Conservation (phyloP, 352 stramenopile species). For the Phytophthora citrophthora region DNA sequence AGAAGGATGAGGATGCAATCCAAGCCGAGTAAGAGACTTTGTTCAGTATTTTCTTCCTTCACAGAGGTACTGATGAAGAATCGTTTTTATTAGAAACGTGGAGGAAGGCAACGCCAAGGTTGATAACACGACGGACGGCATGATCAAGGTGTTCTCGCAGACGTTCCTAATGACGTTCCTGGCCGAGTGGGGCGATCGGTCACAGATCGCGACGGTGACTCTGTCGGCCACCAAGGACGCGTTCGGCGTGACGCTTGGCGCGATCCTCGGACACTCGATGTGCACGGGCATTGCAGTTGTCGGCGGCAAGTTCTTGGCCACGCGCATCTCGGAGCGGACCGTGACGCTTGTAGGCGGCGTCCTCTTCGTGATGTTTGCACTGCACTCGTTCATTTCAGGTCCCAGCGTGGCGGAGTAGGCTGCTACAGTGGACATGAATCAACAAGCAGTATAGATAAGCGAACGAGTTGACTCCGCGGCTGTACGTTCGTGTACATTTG, state of each 20-base stretch:
- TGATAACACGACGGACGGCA: slow-evolving; percentile 49
- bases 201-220: slow-evolving; percentile 99
- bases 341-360: slow-evolving; percentile 95
- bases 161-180: slow-evolving; percentile 98
- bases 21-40: slow-evolving; percentile 48
- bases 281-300: slow-evolving; percentile 98
- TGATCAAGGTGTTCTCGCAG: slow-evolving; percentile 92
- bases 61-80: background rate
- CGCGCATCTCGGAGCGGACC: slow-evolving; percentile 97
- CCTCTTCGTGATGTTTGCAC: slow-evolving; percentile 97
- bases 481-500: slow-evolving; percentile 21
- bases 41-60: background rate
- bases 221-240: slow-evolving; percentile 96
- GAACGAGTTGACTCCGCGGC: slow-evolving; percentile 13
- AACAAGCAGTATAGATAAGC: slow-evolving; percentile 38
- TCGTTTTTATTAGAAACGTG: slow-evolving; percentile 19
- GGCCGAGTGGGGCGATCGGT: slow-evolving; percentile 99
- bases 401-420: slow-evolving; percentile 41
- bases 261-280: slow-evolving; percentile 97
- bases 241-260: slow-evolving; percentile 95
- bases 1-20: slow-evolving; percentile 69
- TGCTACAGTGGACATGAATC: slow-evolving; percentile 12
- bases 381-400: slow-evolving; percentile 95
- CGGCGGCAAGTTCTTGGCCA: slow-evolving; percentile 97
- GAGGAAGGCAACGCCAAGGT: slow-evolving; percentile 37